phyloP scores from a whole-genome alignment of 2,329 filamentous ascomycete species.

The Aschersonia sp. region DNA sequence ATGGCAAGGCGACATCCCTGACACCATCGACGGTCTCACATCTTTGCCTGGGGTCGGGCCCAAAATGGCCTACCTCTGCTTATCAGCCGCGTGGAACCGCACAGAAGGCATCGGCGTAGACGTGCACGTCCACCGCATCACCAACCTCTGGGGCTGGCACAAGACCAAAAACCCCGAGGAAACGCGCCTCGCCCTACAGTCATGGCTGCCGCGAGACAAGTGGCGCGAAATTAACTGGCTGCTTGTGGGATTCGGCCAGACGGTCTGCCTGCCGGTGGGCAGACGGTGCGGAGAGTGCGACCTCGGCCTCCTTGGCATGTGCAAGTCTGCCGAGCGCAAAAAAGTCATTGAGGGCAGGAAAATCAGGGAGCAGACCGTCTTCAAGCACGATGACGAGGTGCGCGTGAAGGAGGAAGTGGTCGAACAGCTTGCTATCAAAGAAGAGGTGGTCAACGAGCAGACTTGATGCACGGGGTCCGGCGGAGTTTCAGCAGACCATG shows the following conservation, averaged over 20 bases:
- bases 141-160: slow-evolving; percentile 89
- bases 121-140: slow-evolving; percentile 89
- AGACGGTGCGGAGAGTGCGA: slow-evolving; percentile 76
- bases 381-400: slow-evolving; percentile 10
- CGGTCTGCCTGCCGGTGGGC: slow-evolving; percentile 68
- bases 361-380: slow-evolving; percentile 15
- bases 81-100: slow-evolving; percentile 54
- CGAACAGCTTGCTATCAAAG: neutral
- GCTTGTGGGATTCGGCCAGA: slow-evolving; percentile 80
- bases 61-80: slow-evolving; percentile 87
- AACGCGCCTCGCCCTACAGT: slow-evolving; percentile 60
- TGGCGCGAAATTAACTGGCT: slow-evolving; percentile 91
- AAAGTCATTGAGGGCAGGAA: slow-evolving; percentile 45
- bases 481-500: neutral
- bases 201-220: slow-evolving; percentile 69
- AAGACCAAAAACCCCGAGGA: slow-evolving; percentile 70
- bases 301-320: slow-evolving; percentile 61
- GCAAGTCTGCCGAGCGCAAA: slow-evolving; percentile 53
- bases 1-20: slow-evolving; percentile 64
- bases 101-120: slow-evolving; percentile 79
- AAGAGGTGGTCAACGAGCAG: neutral
- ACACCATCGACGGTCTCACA: slow-evolving; percentile 60
- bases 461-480: neutral
- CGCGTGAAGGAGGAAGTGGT: slow-evolving; percentile 9
- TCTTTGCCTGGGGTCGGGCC: slow-evolving; percentile 77